These are phyloP conservation scores for Colletotrichum noveboracense DNA, from an alignment of 2,329 filamentous ascomycete genomes.

Conservation along the genomic window DNA sequence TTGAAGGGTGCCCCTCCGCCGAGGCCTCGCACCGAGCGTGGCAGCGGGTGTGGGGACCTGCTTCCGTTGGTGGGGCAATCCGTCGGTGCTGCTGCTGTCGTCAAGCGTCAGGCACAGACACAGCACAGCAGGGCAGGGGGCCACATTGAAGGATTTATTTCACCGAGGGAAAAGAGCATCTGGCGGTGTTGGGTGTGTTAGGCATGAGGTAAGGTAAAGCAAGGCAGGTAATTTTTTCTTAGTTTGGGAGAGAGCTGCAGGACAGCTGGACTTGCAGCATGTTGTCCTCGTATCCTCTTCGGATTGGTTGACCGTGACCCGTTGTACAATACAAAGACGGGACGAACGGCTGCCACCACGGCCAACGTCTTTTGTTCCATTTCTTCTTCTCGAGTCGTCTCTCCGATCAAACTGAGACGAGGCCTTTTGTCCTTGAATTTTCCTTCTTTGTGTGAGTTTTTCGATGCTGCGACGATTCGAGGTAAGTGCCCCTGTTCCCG, in stretches of 20 bases:
- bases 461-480: not conserved
- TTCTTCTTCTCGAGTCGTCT: not conserved
- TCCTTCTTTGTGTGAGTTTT: not conserved
- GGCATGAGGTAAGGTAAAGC: not conserved
- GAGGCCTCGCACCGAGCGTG: not conserved
- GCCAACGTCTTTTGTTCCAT: not conserved
- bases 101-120: not conserved
- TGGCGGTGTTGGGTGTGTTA: not conserved
- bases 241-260: not conserved
- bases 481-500: not conserved
- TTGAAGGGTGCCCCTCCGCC: not conserved
- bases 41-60: not conserved
- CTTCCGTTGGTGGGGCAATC: not conserved
- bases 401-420: not conserved
- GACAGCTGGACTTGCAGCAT: conserved; percentile 19
- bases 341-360: not conserved
- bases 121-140: not conserved
- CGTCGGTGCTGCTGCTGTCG: not conserved
- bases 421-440: not conserved
- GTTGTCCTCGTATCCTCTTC: not conserved
- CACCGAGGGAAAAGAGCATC: not conserved
- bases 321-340: not conserved
- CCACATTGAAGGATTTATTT: not conserved
- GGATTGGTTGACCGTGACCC: not conserved
- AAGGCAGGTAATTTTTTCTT: not conserved